phyloP scores from a whole-genome alignment of 2,329 filamentous ascomycete genomes.

The Torrubiellomyces zombiae region DNA sequence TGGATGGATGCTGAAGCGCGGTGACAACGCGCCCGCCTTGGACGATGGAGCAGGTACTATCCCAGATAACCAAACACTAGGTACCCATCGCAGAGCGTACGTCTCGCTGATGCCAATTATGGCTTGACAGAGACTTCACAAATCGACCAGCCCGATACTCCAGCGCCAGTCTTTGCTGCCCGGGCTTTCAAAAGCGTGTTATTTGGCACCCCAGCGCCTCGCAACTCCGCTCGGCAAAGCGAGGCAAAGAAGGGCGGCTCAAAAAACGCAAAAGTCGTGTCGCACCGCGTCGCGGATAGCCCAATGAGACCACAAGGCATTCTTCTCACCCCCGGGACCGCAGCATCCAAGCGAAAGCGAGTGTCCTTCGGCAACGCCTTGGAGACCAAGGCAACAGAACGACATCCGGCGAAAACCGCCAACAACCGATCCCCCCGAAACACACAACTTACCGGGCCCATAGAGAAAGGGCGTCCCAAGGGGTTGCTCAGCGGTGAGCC shows the following conservation, averaged over 20 bases:
- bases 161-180: conserved; percentile 49
- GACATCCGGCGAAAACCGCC: conserved; percentile 9
- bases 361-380: conserved; percentile 48
- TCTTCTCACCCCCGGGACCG: conserved; percentile 46
- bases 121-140: conserved; percentile 22
- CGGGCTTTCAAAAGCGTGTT: conserved; percentile 47
- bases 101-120: not conserved
- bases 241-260: conserved; percentile 9
- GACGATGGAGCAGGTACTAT: conserved; percentile 13
- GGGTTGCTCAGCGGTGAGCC: conserved; percentile 12
- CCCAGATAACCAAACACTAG: too few relatives aligned
- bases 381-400: conserved; percentile 21
- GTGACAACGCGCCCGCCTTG: conserved; percentile 20
- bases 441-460: conserved; percentile 26
- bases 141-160: conserved; percentile 44
- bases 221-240: conserved; percentile 15
- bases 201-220: conserved; percentile 39
- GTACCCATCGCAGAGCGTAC: too few relatives aligned
- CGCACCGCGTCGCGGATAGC: conserved; percentile 20
- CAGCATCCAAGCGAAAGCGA: conserved; percentile 41
- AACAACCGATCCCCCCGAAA: conserved; percentile 5
- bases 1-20: conserved; percentile 39
- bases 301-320: conserved; percentile 40
- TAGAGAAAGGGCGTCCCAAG: conserved; percentile 23
- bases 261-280: conserved; percentile 4